Conservation (phyloP, 2,329 filamentous ascomycete genomes). For the Scedosporium aurantiacum region DNA sequence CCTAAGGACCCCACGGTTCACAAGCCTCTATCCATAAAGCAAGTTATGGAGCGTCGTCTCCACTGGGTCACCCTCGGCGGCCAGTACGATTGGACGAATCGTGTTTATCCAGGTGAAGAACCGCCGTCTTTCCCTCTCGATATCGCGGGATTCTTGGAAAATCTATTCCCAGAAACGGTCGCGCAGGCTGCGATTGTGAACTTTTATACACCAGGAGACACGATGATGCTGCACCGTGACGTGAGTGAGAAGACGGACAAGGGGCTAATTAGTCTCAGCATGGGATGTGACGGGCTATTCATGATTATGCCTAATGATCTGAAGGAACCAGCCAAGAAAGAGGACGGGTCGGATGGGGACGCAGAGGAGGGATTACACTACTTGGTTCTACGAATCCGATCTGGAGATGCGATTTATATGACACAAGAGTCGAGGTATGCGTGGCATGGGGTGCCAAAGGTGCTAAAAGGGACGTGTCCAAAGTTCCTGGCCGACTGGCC, state of each 20-base stretch:
- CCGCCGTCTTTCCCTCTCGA: conserved; percentile 68
- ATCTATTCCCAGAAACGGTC: conserved; percentile 63
- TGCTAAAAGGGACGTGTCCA: conserved; percentile 71
- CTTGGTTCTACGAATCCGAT: conserved; percentile 57
- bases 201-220: conserved; percentile 82
- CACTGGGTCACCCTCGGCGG: conserved; percentile 93
- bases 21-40: conserved; percentile 56
- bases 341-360: conserved; percentile 14
- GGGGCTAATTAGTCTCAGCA: conserved; percentile 72
- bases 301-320: conserved; percentile 58
- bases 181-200: conserved; percentile 91
- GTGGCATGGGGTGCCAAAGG: conserved; percentile 91
- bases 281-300: conserved; percentile 86
- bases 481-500: conserved; percentile 67
- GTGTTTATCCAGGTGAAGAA: conserved; percentile 59
- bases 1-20: conserved; percentile 68
- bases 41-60: conserved; percentile 67
- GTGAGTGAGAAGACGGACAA: conserved; percentile 75
- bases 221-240: conserved; percentile 84
- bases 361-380: conserved; percentile 28
- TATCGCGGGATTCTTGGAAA: conserved; percentile 54
- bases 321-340: conserved; percentile 14
- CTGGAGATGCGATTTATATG: conserved; percentile 90
- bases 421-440: conserved; percentile 69
- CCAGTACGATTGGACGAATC: conserved; percentile 92